Percentiles rank a stretch among this genome's conserved stretches.
These are phyloP conservation scores for Trifolium dubium DNA, from an alignment of 306 rosid species.

Conservation along the genomic window DNA sequence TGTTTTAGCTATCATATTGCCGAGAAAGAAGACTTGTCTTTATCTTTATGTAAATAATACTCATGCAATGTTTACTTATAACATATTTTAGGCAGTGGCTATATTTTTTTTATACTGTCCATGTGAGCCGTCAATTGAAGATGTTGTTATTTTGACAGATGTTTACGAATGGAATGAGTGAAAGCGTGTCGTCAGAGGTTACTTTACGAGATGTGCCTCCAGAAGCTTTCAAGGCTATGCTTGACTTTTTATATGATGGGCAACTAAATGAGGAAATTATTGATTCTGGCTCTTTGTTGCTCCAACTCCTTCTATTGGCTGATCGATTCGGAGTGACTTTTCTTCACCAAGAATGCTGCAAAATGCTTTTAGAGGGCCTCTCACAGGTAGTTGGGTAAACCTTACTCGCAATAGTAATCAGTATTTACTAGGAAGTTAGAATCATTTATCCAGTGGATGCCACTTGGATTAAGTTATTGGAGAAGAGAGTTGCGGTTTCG, in stretches of 20 bases:
- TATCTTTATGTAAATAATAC: conserved; percentile 21
- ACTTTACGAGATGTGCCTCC: conserved; percentile 75
- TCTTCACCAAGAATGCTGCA: conserved; percentile 95
- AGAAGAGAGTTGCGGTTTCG: conserved; percentile 71
- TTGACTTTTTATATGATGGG: conserved; percentile 80
- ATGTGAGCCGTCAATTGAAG: conserved; percentile 28
- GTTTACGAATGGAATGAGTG: conserved; percentile 99
- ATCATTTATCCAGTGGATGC: conserved; percentile 47
- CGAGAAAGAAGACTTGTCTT: conserved; percentile 3
- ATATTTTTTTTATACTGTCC: conserved; percentile 16
- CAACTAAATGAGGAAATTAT: conserved; percentile 59
- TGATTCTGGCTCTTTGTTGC: conserved; percentile 73
- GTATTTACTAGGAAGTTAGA: conserved; percentile 42
- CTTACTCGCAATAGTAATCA: conserved; percentile 38
- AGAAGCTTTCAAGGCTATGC: conserved; percentile 81
- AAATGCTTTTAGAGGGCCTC: conserved; percentile 77
- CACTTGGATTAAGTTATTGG: conserved; percentile 64
- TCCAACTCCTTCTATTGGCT: conserved; percentile 79
- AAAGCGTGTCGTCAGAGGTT: conserved; percentile 77
- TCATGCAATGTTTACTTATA: conserved; percentile 4
- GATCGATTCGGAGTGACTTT: conserved; percentile 90
- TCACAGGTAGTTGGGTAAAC: conserved; percentile 82
- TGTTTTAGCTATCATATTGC: conserved; percentile 20
- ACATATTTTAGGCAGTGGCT: conserved; percentile 24
- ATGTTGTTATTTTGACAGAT: conserved; percentile 59